Evolutionary conservation across 2,329 filamentous ascomycete species (phyloP).

Genomic region (Fusarium sp.): DNA sequence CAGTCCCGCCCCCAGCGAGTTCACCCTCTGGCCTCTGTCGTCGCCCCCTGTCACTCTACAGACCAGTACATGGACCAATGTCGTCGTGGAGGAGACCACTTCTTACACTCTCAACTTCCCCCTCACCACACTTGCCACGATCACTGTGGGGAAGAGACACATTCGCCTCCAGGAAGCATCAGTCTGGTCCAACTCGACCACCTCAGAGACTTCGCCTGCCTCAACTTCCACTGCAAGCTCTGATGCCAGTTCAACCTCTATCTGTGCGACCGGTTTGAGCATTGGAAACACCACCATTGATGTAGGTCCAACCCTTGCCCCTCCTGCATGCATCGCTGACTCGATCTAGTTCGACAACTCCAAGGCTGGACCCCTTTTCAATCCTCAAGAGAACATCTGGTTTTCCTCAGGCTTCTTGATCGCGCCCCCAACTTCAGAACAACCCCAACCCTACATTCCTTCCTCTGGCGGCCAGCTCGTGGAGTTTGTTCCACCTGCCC

Average conservation of each 20-base stretch:
- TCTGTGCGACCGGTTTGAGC: constrained; percentile 47
- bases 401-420: constrained; percentile 57
- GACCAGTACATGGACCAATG: constrained; percentile 55
- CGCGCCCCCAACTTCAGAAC: constrained; percentile 49
- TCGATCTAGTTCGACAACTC: constrained; percentile 51
- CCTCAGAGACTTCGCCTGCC: constrained; percentile 22
- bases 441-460: constrained; percentile 49
- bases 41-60: constrained; percentile 42
- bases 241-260: constrained; percentile 27
- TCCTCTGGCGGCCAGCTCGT: constrained; percentile 55
- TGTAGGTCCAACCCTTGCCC: constrained; percentile 44
- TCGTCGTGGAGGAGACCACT: constrained; percentile 53
- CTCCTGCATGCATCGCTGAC: constrained; percentile 22
- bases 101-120: constrained; percentile 56
- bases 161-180: constrained; percentile 48
- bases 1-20: constrained; percentile 32
- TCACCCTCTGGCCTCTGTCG: constrained; percentile 41
- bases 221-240: constrained; percentile 14
- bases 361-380: constrained; percentile 53
- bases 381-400: constrained; percentile 55
- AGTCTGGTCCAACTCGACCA: constrained; percentile 49
- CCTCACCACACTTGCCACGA: constrained; percentile 53
- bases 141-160: constrained; percentile 45
- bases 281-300: constrained; percentile 54
- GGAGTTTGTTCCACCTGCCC: constrained; percentile 54